A percentile compares a stretch with the other conserved stretches of the same genome.
Conservation (phyloP, 805 yeast genomes). For the Metschnikowia arizonensis region DNA sequence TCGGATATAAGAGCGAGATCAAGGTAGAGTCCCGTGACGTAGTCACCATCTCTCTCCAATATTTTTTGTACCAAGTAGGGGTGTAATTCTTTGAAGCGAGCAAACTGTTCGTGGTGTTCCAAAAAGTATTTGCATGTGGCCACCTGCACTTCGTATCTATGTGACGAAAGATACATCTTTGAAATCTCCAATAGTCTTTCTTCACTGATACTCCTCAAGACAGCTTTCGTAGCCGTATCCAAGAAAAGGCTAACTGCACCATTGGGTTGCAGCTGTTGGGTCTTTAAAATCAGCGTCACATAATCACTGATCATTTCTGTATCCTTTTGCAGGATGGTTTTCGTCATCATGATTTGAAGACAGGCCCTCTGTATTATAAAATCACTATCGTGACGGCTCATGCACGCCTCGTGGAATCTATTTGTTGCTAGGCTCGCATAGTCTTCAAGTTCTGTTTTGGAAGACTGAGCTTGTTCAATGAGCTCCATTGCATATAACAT, state of each 20-base stretch:
- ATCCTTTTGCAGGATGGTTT: not conserved
- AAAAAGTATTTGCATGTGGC: slow-evolving; percentile 7
- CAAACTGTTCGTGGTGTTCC: not conserved
- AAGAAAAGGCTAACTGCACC: slow-evolving; percentile 32
- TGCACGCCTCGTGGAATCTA: slow-evolving; percentile 26
- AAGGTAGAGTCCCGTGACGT: not conserved
- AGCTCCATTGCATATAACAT: slow-evolving; percentile 11
- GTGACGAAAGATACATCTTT: not conserved
- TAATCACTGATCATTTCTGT: not conserved
- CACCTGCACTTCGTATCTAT: slow-evolving; percentile 7
- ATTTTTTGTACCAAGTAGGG: not conserved
- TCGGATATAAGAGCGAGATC: not conserved
- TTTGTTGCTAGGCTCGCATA: slow-evolving; percentile 22
- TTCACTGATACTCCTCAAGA: slow-evolving; percentile 16
- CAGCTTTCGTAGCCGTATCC: slow-evolving; percentile 22
- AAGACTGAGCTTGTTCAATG: slow-evolving; percentile 9
- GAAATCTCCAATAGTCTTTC: not conserved
- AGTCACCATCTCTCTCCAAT: not conserved
- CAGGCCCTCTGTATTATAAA: slow-evolving; percentile 9
- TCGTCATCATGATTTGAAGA: slow-evolving; percentile 5
- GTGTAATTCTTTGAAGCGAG: not conserved
- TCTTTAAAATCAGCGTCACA: not conserved
- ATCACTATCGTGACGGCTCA: slow-evolving; percentile 21
- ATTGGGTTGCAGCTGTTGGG: not conserved
- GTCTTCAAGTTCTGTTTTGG: slow-evolving; percentile 16